Evolutionary conservation across 1,284 basidiomycete genomes (phyloP).

Genomic region (Moniliella sp.): DNA sequence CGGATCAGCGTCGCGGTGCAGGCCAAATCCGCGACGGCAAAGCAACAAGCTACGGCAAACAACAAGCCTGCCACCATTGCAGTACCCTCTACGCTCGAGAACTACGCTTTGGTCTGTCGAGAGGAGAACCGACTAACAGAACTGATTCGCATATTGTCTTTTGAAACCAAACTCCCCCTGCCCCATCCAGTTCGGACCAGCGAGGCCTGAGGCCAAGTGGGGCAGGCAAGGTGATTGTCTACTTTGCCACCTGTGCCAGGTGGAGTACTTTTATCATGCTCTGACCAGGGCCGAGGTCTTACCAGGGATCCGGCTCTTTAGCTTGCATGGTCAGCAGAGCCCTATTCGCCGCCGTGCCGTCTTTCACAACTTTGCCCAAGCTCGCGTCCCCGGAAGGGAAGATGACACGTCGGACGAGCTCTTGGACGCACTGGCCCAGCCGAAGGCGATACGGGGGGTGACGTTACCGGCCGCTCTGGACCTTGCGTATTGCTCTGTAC

Average conservation of each 20-base stretch:
- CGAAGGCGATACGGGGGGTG: constrained; percentile 54
- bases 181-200: background rate
- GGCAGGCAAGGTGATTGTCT: constrained; percentile 60
- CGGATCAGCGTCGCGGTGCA: constrained; percentile 57
- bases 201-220: constrained; percentile 3
- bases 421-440: constrained; percentile 54
- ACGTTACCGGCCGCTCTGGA: constrained; percentile 44
- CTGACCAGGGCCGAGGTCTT: constrained; percentile 5
- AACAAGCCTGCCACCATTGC: background rate
- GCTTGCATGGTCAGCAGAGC: constrained; percentile 28
- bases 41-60: constrained; percentile 40
- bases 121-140: constrained; percentile 21
- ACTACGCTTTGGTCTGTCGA: constrained; percentile 11
- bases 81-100: constrained; percentile 18
- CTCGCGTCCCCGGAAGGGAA: constrained; percentile 49
- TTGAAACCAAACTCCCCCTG: constrained; percentile 8
- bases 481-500: constrained; percentile 85
- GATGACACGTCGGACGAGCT: constrained; percentile 44
- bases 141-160: constrained; percentile 14
- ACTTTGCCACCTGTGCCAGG: constrained; percentile 92
- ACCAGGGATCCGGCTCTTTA: constrained; percentile 43
- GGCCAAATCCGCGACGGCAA: constrained; percentile 41
- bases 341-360: constrained; percentile 12
- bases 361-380: constrained; percentile 22
- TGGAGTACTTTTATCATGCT: constrained; percentile 68